These are phyloP conservation scores for Hymenoscyphus linearis DNA, from an alignment of 2,329 filamentous ascomycete species.

Conservation along the genomic window DNA sequence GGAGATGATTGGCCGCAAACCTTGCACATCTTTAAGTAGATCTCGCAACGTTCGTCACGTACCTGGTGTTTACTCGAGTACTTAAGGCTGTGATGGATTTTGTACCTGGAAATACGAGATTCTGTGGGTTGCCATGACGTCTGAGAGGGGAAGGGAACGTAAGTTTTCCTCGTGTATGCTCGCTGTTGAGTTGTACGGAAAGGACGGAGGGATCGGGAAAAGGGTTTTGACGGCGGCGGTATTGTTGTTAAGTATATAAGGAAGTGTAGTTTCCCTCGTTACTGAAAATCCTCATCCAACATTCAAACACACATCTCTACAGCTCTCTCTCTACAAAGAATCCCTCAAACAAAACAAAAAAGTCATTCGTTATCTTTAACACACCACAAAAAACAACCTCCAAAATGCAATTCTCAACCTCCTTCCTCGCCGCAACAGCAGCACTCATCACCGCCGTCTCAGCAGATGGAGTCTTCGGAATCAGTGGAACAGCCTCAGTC, in stretches of 20 bases:
- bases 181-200: no score
- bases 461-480: conserved; percentile 13
- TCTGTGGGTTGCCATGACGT: background rate
- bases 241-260: background rate
- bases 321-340: background rate
- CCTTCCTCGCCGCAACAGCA: conserved; percentile 8
- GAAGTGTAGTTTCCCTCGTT: background rate
- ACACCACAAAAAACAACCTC: background rate
- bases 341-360: no score
- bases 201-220: background rate
- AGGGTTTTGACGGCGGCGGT: background rate
- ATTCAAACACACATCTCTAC: background rate
- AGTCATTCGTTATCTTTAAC: no score
- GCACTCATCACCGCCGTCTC: conserved; percentile 5
- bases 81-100: background rate
- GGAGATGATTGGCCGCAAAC: background rate
- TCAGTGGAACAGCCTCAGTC: conserved; percentile 4
- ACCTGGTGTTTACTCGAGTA: no score
- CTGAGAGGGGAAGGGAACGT: background rate
- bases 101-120: background rate
- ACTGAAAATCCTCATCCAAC: background rate
- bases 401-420: conserved; percentile 16
- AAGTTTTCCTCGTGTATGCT: background rate
- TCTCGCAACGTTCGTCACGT: background rate
- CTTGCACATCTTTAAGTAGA: background rate